Evolutionary conservation across 2,329 filamentous ascomycete species (phyloP).

Genomic region (Fusarium longipes): DNA sequence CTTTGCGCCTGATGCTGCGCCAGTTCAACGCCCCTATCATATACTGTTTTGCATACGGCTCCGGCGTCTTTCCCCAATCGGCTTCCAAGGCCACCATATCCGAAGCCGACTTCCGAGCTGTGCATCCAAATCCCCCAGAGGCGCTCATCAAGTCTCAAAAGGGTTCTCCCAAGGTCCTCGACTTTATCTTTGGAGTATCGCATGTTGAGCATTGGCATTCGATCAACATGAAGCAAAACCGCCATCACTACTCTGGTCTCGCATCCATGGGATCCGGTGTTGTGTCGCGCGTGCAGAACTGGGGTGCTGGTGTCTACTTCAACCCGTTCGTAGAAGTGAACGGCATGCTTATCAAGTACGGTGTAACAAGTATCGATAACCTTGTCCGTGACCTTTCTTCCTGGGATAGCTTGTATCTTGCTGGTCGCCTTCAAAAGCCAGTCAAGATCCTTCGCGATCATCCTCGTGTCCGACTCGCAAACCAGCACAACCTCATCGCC

Average conservation of each 20-base stretch:
- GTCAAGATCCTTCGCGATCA: slow-evolving; percentile 98
- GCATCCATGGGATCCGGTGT: slow-evolving; percentile 85
- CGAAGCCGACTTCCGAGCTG: slow-evolving; percentile 67
- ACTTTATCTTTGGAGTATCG: slow-evolving; percentile 96
- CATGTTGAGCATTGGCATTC: slow-evolving; percentile 98
- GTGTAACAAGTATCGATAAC: slow-evolving; percentile 93
- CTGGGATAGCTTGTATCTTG: slow-evolving; percentile 97
- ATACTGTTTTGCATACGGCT: slow-evolving; percentile 97
- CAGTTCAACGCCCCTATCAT: slow-evolving; percentile 93
- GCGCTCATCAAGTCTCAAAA: slow-evolving; percentile 88
- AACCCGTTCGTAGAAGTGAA: slow-evolving; percentile 96
- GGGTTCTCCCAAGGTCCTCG: slow-evolving; percentile 93
- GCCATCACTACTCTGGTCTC: slow-evolving; percentile 90
- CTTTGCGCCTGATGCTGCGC: slow-evolving; percentile 86
- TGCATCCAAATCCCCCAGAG: slow-evolving; percentile 84
- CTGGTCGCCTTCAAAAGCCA: slow-evolving; percentile 94
- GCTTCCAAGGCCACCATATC: slow-evolving; percentile 64
- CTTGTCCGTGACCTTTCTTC: slow-evolving; percentile 85
- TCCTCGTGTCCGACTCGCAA: slow-evolving; percentile 88
- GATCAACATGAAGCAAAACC: slow-evolving; percentile 87
- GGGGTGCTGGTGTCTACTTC: slow-evolving; percentile 96
- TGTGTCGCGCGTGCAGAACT: slow-evolving; percentile 88
- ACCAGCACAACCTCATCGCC: slow-evolving; percentile 94
- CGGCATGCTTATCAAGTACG: slow-evolving; percentile 96
- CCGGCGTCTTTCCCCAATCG: slow-evolving; percentile 91